Evolutionary conservation across 2,329 filamentous ascomycete species (phyloP).

Genomic region (Dothideomycetes sp.): DNA sequence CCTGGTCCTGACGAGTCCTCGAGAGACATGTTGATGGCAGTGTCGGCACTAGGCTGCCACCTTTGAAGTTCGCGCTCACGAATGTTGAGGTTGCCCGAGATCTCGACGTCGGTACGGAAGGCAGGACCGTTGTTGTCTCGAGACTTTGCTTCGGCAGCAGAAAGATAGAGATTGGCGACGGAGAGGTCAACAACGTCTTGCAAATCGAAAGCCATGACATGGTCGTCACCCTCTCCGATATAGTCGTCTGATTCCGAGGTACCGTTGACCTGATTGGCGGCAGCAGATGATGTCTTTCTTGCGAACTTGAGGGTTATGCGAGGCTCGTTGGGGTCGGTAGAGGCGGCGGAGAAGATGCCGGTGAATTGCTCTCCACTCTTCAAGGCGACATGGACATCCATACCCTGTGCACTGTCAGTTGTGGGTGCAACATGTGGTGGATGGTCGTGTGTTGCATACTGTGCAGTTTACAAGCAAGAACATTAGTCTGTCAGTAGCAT

Average conservation of each 20-base stretch:
- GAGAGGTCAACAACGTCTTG: conserved; percentile 51
- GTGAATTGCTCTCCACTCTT: conserved; percentile 53
- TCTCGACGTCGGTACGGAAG: conserved; percentile 83
- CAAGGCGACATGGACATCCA: conserved; percentile 46
- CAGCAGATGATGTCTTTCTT: conserved; percentile 38
- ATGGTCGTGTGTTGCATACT: conserved; percentile 38
- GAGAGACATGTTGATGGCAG: conserved; percentile 55
- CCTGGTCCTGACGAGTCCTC: conserved; percentile 42
- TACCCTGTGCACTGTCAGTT: conserved; percentile 36
- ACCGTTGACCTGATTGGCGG: conserved; percentile 39
- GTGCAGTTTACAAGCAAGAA: conserved; percentile 51
- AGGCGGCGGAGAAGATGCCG: conserved; percentile 51
- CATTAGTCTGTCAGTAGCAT: conserved; percentile 51
- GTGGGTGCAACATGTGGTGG: background rate
- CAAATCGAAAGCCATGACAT: conserved; percentile 51
- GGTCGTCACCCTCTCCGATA: conserved; percentile 39
- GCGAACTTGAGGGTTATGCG: conserved; percentile 59
- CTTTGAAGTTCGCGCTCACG: conserved; percentile 69
- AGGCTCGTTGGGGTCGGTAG: conserved; percentile 41
- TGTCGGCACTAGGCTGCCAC: conserved; percentile 64
- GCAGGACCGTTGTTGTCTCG: conserved; percentile 54
- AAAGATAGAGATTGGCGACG: conserved; percentile 44
- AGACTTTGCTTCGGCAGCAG: conserved; percentile 41
- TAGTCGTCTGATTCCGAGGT: conserved; percentile 32
- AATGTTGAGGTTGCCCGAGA: conserved; percentile 56